Evolutionary conservation across 2,329 filamentous ascomycete genomes (phyloP), one percentile per base, ranked within the genome.

Genomic region (Exophiala viscosa): DNA sequence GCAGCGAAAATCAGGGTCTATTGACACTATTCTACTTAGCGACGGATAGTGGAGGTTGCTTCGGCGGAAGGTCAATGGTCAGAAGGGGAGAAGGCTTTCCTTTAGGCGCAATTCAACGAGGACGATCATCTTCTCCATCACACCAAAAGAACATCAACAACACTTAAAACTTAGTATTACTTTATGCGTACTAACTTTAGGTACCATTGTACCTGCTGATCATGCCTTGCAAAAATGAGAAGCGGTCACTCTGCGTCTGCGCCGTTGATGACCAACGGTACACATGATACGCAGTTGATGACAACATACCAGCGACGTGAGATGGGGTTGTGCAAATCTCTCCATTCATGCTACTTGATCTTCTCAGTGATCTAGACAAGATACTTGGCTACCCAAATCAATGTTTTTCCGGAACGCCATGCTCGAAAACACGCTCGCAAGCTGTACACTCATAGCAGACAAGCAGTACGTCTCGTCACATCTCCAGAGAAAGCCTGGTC

Each of bases 351-450:
- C n/a, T 40, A 9, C 20, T 7, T 13, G 38, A 11, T 18, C 20
- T 40, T 18, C 15, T 28, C 23, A 18, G 10, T 15, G 11, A 20
- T 11, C 38, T 17, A 40, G 38, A n/a, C 38, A 11, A 31, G 49
- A 52, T 31, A 23, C 36, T 36, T 32, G 17, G 32, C 23, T 40
- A 33, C 35, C 17, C 42, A 40, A 36, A 20, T 41, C 23, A 13
- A 34, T 18, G 8, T 23, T 5, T 42, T 5, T 43, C 38, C 47
- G 11, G 31, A 44, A 50, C 40, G 31, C 47, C 47, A 32, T n/a
- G 47, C 47, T 50, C 38, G 43, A 41, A 48, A 47, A 38, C 13
- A 47, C 33, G 32, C 23, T 28, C 8, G 23, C 18, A 23, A 18
- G 20, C 20, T 17, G 32, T 2, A 13, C 33, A 33, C 14, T 33